phyloP scores from a whole-genome alignment of 2,329 filamentous ascomycete species.

The Laburnicola sp. region DNA sequence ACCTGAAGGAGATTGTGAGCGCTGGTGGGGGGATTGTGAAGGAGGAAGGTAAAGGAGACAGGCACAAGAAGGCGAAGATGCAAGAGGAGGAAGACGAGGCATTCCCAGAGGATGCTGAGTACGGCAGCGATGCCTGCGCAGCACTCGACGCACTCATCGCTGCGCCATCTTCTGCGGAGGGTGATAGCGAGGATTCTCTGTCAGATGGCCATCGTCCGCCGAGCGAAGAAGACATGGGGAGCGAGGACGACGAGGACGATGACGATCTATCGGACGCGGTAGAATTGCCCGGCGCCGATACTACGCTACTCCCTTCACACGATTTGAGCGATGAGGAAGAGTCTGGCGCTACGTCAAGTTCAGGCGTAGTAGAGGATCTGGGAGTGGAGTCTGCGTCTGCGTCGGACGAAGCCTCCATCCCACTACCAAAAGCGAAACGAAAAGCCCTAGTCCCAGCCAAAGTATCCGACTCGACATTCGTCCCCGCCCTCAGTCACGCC shows the following conservation, averaged over 20 bases:
- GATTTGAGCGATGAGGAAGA: conserved; percentile 7
- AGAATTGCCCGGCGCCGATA: conserved; percentile 10
- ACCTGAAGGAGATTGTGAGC: conserved; percentile 46
- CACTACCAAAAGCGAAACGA: conserved; percentile 22
- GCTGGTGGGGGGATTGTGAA: conserved; percentile 8
- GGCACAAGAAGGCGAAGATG: conserved; percentile 11
- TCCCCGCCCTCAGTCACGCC: conserved; percentile 74
- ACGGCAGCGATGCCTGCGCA: conserved; percentile 34
- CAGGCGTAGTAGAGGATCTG: conserved; percentile 5
- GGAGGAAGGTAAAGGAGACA: conserved; percentile 9
- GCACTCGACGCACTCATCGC: conserved; percentile 47
- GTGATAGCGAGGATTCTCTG: conserved; percentile 34
- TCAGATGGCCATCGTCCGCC: conserved; percentile 35
- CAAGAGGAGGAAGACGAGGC: too few species aligned
- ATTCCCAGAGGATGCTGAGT: conserved; percentile 22
- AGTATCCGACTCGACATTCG: conserved; percentile 60
- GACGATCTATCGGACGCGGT: conserved; percentile 12
- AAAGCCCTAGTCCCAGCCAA: conserved; percentile 14
- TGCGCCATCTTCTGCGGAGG: conserved; percentile 41
- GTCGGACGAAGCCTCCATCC: conserved; percentile 17
- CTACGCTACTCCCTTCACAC: conserved; percentile 9
- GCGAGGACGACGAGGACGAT: conserved; percentile 17
- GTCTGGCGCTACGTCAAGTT: conserved; percentile 8
- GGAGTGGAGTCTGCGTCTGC: conserved; percentile 21
- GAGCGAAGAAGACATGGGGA: conserved; percentile 35